These are phyloP conservation scores for Candida ipomoeae DNA, from an alignment of 805 yeast genomes.

Conservation along the genomic window DNA sequence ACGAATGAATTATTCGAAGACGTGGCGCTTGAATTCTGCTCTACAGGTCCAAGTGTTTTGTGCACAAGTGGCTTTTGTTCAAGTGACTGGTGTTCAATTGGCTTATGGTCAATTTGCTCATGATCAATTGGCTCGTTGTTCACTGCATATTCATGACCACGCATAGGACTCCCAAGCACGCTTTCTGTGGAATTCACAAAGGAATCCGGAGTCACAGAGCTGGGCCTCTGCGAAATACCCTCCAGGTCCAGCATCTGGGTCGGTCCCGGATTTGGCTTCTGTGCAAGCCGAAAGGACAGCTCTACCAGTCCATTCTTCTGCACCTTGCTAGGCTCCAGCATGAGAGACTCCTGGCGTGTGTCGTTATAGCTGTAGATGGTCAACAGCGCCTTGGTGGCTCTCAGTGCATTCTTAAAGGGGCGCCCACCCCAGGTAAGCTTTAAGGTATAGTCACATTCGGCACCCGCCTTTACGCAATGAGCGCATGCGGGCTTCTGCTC, in stretches of 20 bases:
- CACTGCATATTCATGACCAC: not conserved
- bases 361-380: not conserved
- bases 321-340: not conserved
- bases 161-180: not conserved
- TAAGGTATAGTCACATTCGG: conserved; percentile 59
- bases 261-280: too few relatives aligned
- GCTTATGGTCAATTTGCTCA: not conserved
- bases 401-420: conserved; percentile 43
- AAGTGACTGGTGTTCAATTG: not conserved
- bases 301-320: not conserved
- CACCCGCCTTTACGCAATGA: conserved; percentile 45
- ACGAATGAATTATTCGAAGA: not conserved
- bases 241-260: not conserved
- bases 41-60: not conserved
- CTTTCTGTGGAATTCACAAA: not conserved
- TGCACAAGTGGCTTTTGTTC: not conserved
- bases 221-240: not conserved
- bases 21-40: not conserved
- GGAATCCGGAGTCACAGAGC: not conserved
- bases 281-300: not conserved
- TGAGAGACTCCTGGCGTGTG: not conserved
- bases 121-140: not conserved
- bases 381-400: not conserved
- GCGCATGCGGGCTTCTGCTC: conserved; percentile 62
- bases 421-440: conserved; percentile 74